Percentiles rank a stretch among this genome's conserved stretches.
These are phyloP conservation scores for Tolypocladium tundrense DNA, from an alignment of 2,329 filamentous ascomycete species.

Conservation along the genomic window DNA sequence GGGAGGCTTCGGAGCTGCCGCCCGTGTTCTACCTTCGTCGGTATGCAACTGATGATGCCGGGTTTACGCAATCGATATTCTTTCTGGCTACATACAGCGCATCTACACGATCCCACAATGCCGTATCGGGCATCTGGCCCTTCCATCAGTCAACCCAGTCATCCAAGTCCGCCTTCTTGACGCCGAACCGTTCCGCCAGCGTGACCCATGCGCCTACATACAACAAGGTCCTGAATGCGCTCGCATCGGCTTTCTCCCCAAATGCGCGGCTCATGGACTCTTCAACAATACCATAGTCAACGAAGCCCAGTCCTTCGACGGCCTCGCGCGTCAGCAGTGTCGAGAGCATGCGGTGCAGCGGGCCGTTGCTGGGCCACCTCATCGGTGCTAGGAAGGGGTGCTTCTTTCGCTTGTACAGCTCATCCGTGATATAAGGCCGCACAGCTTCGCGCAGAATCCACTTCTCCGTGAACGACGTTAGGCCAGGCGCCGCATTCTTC, in stretches of 20 bases:
- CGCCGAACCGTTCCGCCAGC: constrained; percentile 28
- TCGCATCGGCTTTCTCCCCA: constrained; percentile 18
- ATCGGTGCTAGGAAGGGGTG: constrained; percentile 36
- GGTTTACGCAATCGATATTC: too few relatives aligned
- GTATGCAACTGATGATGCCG: too few relatives aligned
- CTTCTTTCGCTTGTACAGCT: constrained; percentile 38
- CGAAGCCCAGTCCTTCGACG: constrained; percentile 27
- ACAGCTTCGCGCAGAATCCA: constrained; percentile 39
- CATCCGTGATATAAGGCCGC: constrained; percentile 38
- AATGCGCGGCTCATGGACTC: constrained; percentile 26
- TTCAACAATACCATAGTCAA: constrained; percentile 25
- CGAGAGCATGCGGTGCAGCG: constrained; percentile 25
- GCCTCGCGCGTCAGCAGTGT: constrained; percentile 22
- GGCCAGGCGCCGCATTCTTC: constrained; percentile 3
- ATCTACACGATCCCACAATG: neutral
- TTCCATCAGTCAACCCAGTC: neutral
- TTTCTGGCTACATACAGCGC: too few relatives aligned
- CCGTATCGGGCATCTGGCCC: too few relatives aligned
- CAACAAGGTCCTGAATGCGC: constrained; percentile 25
- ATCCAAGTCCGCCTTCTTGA: constrained; percentile 18
- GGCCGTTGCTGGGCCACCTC: constrained; percentile 28
- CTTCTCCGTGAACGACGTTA: constrained; percentile 29
- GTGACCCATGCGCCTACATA: constrained; percentile 32
- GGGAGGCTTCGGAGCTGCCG: too few relatives aligned
- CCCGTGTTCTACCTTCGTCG: too few relatives aligned